Conservation (phyloP, 73 alveolate species). For the Symbiodinium pilosum region DNA sequence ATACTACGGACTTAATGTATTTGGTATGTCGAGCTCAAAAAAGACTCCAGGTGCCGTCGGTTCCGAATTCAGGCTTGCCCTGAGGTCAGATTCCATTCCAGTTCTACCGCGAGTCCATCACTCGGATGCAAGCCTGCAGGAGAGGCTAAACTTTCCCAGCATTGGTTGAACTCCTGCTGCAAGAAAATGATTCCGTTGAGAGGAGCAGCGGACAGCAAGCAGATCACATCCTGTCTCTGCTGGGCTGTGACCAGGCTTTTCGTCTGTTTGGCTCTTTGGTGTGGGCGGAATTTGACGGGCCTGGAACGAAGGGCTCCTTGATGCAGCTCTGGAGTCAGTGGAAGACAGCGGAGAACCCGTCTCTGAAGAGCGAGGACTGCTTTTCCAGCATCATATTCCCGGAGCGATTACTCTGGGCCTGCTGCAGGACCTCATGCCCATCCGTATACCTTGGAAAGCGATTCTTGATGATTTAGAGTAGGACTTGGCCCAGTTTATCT, state of each 20-base stretch:
- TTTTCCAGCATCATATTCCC: not conserved
- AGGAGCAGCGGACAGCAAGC: constrained; percentile 19
- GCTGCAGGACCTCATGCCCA: constrained; percentile 60
- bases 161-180: too few species aligned
- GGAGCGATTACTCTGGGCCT: too few species aligned
- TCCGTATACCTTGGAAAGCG: constrained; percentile 76
- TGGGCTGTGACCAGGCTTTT: constrained; percentile 73
- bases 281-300: too few species aligned
- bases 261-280: too few species aligned
- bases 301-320: constrained; percentile 28
- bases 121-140: constrained; percentile 70
- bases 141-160: not conserved
- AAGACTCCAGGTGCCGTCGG: too few species aligned
- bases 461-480: not conserved
- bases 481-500: not conserved
- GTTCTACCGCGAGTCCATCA: constrained; percentile 87
- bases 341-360: constrained; percentile 54
- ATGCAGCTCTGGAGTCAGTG: constrained; percentile 85
- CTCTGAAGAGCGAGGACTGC: constrained; percentile 57
- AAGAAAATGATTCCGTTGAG: too few species aligned
- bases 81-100: constrained; percentile 84
- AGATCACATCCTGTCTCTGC: constrained; percentile 1
- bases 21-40: too few species aligned
- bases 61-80: too few species aligned
- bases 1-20: too few species aligned